Evolutionary conservation across 768 basidiomycete species (phyloP).

Genomic region (Hemileccinum rubropunctum): DNA sequence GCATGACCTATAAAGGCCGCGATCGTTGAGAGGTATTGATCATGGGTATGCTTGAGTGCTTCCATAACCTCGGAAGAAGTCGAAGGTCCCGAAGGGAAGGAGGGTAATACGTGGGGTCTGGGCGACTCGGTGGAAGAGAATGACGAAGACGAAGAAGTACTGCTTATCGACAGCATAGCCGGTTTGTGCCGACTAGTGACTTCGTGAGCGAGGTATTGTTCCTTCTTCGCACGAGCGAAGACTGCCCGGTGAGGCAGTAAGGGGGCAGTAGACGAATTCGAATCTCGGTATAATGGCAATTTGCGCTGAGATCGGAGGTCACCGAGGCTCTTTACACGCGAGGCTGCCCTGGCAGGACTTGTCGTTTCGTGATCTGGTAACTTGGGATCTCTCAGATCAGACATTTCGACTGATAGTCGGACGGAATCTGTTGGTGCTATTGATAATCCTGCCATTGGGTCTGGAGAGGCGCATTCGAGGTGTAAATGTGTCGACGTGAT

Average conservation of each 20-base stretch:
- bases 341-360: constrained; percentile 27
- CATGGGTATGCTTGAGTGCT: constrained; percentile 80
- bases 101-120: constrained; percentile 41
- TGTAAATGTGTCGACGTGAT: constrained; percentile 17
- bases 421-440: constrained; percentile 5
- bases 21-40: constrained; percentile 88
- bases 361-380: constrained; percentile 22
- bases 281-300: constrained; percentile 35
- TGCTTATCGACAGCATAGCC: constrained; percentile 57
- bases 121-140: constrained; percentile 61
- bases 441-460: constrained; percentile 12
- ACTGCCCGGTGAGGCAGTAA: constrained; percentile 33
- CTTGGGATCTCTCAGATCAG: constrained; percentile 34
- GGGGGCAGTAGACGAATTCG: constrained; percentile 34
- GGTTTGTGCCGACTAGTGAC: constrained; percentile 41
- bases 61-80: constrained; percentile 68
- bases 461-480: constrained; percentile 14
- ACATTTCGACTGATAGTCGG: constrained; percentile 9
- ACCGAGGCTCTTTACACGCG: constrained; percentile 52
- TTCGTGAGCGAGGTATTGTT: constrained; percentile 39
- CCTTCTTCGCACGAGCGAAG: constrained; percentile 33
- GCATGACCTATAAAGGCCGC: constrained; percentile 98
- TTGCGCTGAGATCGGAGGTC: constrained; percentile 42
- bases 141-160: constrained; percentile 68
- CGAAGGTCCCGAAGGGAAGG: constrained; percentile 72